Conservation (phyloP, 2,329 filamentous ascomycete genomes). For the Fusarium chlamydosporum region DNA sequence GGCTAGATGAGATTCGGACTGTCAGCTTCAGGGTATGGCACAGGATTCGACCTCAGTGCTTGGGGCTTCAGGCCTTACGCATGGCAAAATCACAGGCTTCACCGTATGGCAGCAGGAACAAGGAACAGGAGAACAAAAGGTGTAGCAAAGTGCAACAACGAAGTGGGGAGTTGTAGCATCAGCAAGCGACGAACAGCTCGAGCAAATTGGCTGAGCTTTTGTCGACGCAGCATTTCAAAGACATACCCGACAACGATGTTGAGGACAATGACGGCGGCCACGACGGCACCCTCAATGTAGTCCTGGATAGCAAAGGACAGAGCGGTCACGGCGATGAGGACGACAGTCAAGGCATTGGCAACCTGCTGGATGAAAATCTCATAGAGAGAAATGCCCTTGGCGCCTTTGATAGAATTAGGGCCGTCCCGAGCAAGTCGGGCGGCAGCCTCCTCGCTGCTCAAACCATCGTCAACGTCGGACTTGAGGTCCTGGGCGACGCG, state of each 20-base stretch:
- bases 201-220: constrained; percentile 42
- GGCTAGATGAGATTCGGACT: constrained; percentile 39
- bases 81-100: constrained; percentile 50
- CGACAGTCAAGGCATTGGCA: constrained; percentile 81
- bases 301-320: constrained; percentile 75
- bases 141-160: constrained; percentile 44
- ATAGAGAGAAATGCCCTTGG: constrained; percentile 79
- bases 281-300: constrained; percentile 74
- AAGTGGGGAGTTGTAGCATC: constrained; percentile 32
- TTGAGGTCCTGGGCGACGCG: constrained; percentile 57
- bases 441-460: constrained; percentile 73
- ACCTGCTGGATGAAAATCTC: constrained; percentile 83
- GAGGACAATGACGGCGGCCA: constrained; percentile 74
- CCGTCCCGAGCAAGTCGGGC: constrained; percentile 76
- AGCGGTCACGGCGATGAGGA: constrained; percentile 81
- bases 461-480: constrained; percentile 69
- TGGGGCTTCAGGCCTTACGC: constrained; percentile 49
- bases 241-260: constrained; percentile 76
- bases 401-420: constrained; percentile 78
- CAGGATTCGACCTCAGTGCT: constrained; percentile 48
- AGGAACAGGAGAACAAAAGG: constrained; percentile 24
- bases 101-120: constrained; percentile 48
- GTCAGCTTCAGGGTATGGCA: constrained; percentile 51
- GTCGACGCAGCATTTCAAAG: constrained; percentile 37
- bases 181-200: constrained; percentile 33